phyloP scores from a whole-genome alignment of 1,284 basidiomycete species.

The Malassezia cuniculi region DNA sequence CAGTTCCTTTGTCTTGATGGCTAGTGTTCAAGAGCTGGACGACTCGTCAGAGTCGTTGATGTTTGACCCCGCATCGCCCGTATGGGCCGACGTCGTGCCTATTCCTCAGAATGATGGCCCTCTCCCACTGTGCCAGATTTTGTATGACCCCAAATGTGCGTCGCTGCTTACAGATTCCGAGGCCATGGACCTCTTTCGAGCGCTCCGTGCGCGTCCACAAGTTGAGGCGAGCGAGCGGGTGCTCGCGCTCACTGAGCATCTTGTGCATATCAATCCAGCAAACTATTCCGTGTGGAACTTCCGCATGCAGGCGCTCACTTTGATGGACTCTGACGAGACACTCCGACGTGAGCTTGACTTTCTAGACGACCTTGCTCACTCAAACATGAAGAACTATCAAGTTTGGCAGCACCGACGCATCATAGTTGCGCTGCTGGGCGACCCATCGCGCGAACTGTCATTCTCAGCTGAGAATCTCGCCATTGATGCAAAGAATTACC shows the following conservation, averaged over 20 bases:
- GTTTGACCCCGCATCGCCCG: slow-evolving; percentile 19
- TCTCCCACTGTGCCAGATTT: slow-evolving; percentile 34
- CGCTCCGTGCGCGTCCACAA: slow-evolving; percentile 11
- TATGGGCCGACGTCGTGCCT: slow-evolving; percentile 32
- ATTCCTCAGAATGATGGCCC: slow-evolving; percentile 28
- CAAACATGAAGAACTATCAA: slow-evolving; percentile 42
- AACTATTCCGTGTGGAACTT: slow-evolving; percentile 39
- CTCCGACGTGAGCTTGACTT: slow-evolving; percentile 23
- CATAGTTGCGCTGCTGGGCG: slow-evolving; percentile 22
- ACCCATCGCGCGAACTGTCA: slow-evolving; percentile 23
- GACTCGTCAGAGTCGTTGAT: no score
- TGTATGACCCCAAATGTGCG: slow-evolving; percentile 30
- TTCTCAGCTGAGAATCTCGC: slow-evolving; percentile 23
- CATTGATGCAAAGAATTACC: slow-evolving; percentile 38
- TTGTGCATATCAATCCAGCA: slow-evolving; percentile 29
- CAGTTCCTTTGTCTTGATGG: no score
- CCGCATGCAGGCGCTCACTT: slow-evolving; percentile 25
- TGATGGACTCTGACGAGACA: slow-evolving; percentile 3
- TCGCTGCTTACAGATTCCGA: slow-evolving; percentile 18
- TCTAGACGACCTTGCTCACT: slow-evolving; percentile 26
- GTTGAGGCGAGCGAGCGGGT: slow-evolving; percentile 25
- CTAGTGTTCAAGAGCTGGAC: no score
- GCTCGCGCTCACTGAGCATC: slow-evolving; percentile 27
- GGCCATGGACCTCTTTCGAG: slow-evolving; percentile 38
- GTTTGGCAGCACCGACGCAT: slow-evolving; percentile 39